Evolutionary conservation across 2,329 filamentous ascomycete species (phyloP).

Genomic region (Blastomyces percursus): DNA sequence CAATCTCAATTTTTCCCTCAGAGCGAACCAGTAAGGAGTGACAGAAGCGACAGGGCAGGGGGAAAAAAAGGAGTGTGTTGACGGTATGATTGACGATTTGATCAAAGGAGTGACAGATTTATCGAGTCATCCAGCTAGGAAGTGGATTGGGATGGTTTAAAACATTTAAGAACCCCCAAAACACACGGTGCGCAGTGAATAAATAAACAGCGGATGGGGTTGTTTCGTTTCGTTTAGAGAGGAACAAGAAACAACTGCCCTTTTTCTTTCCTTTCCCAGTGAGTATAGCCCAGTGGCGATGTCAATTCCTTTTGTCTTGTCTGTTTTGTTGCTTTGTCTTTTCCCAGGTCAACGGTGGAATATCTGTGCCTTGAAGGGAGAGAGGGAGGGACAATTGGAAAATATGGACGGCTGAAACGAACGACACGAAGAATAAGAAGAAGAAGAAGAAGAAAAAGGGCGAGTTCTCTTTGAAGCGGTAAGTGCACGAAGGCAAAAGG

Average conservation of each 20-base stretch:
- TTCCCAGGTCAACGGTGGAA: not conserved
- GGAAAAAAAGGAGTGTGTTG: not conserved
- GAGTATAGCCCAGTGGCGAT: not conserved
- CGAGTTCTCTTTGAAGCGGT: slow-evolving; percentile 1
- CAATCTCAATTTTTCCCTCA: not conserved
- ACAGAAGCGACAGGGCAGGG: not conserved
- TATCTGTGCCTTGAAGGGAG: not conserved
- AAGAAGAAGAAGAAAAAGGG: not conserved
- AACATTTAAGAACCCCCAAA: not conserved
- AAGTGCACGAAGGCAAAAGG: slow-evolving; percentile 2
- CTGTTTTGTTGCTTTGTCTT: not conserved
- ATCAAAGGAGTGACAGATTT: not conserved
- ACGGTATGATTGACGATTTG: not conserved
- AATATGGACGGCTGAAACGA: not conserved
- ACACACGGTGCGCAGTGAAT: not conserved
- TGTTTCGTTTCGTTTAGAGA: too few relatives aligned
- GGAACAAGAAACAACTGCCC: not conserved
- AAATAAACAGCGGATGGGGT: not conserved
- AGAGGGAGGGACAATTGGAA: too few relatives aligned
- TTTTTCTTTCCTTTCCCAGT: not conserved
- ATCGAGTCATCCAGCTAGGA: not conserved
- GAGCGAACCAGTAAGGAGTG: not conserved
- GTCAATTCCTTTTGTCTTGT: not conserved
- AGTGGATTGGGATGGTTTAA: not conserved
- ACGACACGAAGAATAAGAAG: not conserved